These are phyloP conservation scores for Colletotrichum cuscutae DNA, from an alignment of 2,329 filamentous ascomycete genomes.

Conservation along the genomic window DNA sequence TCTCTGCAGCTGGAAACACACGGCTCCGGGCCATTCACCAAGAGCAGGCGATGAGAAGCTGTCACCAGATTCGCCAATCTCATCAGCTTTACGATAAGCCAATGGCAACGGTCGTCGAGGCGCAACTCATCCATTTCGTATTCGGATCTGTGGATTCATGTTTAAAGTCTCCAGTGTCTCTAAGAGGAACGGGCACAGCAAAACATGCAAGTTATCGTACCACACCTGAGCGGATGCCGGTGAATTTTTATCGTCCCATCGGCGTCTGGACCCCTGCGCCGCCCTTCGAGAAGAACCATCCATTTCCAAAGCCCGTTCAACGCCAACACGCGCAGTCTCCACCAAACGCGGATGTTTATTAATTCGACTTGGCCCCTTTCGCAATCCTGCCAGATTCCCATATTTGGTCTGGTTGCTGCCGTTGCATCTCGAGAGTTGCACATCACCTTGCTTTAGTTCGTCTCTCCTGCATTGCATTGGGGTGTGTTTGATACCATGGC, in stretches of 20 bases:
- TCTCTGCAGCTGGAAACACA: slow-evolving; percentile 10
- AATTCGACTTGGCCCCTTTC: background rate
- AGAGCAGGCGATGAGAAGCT: slow-evolving; percentile 5
- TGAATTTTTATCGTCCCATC: slow-evolving; percentile 30
- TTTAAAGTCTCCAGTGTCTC: background rate
- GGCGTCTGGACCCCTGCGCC: slow-evolving; percentile 27
- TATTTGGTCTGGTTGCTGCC: background rate
- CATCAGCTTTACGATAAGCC: background rate
- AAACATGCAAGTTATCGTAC: slow-evolving; percentile 26
- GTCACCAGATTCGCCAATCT: slow-evolving; percentile 26
- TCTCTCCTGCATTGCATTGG: background rate
- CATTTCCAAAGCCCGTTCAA: slow-evolving; percentile 27
- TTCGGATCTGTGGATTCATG: slow-evolving; percentile 6
- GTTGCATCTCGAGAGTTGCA: background rate
- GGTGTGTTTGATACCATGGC: slow-evolving; percentile 10
- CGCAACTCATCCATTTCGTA: slow-evolving; percentile 1
- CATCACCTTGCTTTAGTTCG: background rate
- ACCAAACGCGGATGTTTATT: slow-evolving; percentile 3
- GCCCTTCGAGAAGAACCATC: slow-evolving; percentile 8
- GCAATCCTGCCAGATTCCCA: background rate
- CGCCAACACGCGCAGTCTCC: slow-evolving; percentile 1
- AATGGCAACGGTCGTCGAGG: background rate
- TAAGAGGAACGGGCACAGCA: background rate
- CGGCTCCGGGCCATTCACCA: background rate
- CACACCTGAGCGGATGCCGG: slow-evolving; percentile 28